Base-by-base conservation (phyloP, 768 basidiomycete genomes). In the Lactifluus echinatus region DNA sequence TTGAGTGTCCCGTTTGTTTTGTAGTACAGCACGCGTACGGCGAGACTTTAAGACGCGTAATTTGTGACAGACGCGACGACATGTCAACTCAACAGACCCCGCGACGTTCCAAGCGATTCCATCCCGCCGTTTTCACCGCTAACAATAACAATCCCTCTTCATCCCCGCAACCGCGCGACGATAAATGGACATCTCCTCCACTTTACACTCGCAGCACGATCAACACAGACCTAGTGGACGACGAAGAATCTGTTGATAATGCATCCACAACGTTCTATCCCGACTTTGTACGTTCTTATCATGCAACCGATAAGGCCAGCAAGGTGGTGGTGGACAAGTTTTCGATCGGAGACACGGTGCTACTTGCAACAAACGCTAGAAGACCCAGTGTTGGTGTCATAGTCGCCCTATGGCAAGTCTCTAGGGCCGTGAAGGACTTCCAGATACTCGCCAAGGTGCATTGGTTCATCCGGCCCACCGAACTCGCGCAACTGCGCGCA, bases 401-500 rank as follows among this genome's bases (percentile, higher is more conserved):
- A 46, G 72, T 79, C 17, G 74, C 84, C 0, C 79, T 91, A 74
- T 89, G 86, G 84, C 79, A 85, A 53, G 71, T 73, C 2, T 66
- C 68, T 51, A 71, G 55, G 2, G 71, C 70, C n/a, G 68, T 71
- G 33, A 65, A 64, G 2, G 63, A 68, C 36, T 42, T 50, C 12
- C 76, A 72, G 48, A 81, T 83, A 74, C 75, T 79, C 54, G 69
- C 86, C 23, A 76, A 79, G 26, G 70, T 90, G 23, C 88, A 89
- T 63, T 91, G 87, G 88, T 91, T 90, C 64, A 70, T 87, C 59
- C 71, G 81, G 31, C 87, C 86, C 1, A 69, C 72, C 0, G 82
- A 90, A 66, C 71, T 89, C 57, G 77, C 87, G 7, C 70, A 71
- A 24, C 71, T 82, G 51, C 75, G 87, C 12, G 81, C 80, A 1